phyloP scores from a whole-genome alignment of 2,329 filamentous ascomycete genomes.

The Claviceps sp. region DNA sequence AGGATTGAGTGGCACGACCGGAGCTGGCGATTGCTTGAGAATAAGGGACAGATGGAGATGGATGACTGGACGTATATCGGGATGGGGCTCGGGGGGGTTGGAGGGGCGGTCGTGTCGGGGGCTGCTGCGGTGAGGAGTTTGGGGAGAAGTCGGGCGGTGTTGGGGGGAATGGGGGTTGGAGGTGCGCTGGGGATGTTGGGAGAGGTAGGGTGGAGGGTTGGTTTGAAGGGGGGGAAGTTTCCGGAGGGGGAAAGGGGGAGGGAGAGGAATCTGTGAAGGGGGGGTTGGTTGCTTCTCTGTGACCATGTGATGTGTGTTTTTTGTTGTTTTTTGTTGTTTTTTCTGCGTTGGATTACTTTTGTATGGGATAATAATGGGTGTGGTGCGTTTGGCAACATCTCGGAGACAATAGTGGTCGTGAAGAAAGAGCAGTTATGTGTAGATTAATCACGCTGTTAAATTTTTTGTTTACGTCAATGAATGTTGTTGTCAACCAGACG shows the following conservation, averaged over 20 bases:
- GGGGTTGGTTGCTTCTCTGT: too few species aligned
- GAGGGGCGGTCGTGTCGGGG: conserved; percentile 15
- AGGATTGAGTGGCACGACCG: conserved; percentile 52
- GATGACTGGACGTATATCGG: conserved; percentile 41
- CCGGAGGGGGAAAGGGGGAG: conserved; percentile 12
- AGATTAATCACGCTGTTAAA: too few species aligned
- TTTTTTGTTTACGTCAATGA: too few species aligned
- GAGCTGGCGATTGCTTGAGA: conserved; percentile 47
- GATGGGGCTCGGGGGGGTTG: conserved; percentile 21
- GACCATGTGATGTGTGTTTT: background rate
- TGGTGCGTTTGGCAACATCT: too few species aligned
- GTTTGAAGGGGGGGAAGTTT: conserved; percentile 29
- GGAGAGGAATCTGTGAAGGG: background rate
- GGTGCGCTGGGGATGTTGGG: conserved; percentile 34
- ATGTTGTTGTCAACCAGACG: too few species aligned
- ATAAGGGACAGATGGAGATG: conserved; percentile 38
- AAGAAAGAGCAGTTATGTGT: too few species aligned
- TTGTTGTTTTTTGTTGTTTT: background rate
- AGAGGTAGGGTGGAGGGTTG: conserved; percentile 37
- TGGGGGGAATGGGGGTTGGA: conserved; percentile 34
- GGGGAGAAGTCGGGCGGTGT: conserved; percentile 23
- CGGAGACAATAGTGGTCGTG: too few species aligned
- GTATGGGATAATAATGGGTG: background rate
- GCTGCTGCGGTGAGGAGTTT: conserved; percentile 15
- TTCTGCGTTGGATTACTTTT: background rate